Conservation (phyloP, 768 basidiomycete species). For the Mycena leptocephala region DNA sequence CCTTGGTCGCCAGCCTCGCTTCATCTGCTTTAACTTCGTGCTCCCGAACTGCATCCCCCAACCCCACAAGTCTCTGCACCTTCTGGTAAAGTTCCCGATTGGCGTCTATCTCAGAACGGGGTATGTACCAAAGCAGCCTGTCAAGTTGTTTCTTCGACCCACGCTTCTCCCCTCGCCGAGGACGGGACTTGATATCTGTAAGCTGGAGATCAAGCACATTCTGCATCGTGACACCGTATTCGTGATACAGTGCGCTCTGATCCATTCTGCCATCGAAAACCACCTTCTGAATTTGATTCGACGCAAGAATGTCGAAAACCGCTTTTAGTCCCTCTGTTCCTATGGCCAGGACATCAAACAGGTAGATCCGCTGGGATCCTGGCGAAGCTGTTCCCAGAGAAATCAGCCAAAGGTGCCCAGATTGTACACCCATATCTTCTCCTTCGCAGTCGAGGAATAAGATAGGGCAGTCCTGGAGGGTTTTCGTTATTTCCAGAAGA, state of each 20-base stretch:
- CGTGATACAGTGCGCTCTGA: constrained; percentile 25
- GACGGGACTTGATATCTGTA: constrained; percentile 19
- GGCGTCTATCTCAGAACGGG: background rate
- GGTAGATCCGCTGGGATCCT: background rate
- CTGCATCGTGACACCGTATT: background rate
- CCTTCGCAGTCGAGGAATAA: constrained; percentile 28
- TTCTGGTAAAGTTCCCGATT: background rate
- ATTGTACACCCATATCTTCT: background rate
- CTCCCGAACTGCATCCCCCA: constrained; percentile 2
- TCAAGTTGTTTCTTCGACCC: background rate
- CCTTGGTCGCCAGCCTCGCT: background rate
- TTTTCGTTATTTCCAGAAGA: background rate
- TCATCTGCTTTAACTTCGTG: background rate
- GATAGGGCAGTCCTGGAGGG: background rate
- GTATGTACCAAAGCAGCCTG: constrained; percentile 1
- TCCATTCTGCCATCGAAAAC: constrained; percentile 30
- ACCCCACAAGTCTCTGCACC: constrained; percentile 14
- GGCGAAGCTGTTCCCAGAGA: background rate
- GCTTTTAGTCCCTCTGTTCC: background rate
- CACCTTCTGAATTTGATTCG: constrained; percentile 1
- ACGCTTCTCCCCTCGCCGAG: background rate
- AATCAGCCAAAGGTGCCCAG: constrained; percentile 6
- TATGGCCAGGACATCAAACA: constrained; percentile 2
- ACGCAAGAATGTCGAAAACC: constrained; percentile 18
- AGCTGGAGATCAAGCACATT: constrained; percentile 29